Conservation (phyloP, 805 yeast genomes). For the Grigorovia yakushimaensis region DNA sequence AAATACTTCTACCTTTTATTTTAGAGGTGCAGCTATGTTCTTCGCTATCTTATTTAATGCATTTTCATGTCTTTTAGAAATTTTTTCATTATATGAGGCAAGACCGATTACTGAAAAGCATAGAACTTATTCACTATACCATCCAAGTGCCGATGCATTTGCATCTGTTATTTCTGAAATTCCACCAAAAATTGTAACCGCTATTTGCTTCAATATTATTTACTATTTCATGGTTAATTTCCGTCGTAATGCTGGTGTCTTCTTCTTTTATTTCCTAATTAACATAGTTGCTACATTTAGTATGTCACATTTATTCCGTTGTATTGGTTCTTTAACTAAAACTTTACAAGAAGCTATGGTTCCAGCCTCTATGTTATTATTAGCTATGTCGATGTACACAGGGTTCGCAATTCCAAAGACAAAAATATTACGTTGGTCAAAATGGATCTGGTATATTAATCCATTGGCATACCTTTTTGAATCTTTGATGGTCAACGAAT, state of each 20-base stretch:
- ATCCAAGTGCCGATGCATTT: constrained; percentile 50
- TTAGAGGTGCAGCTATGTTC: constrained; percentile 56
- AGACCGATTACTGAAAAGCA: constrained; percentile 53
- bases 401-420: constrained; percentile 53
- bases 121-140: constrained; percentile 45
- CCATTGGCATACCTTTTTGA: constrained; percentile 53
- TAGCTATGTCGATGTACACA: constrained; percentile 40
- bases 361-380: constrained; percentile 43
- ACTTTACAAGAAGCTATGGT: constrained; percentile 48
- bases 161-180: constrained; percentile 43
- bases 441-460: constrained; percentile 54
- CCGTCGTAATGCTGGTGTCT: constrained; percentile 41
- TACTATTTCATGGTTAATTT: constrained; percentile 47
- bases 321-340: constrained; percentile 40
- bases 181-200: constrained; percentile 39
- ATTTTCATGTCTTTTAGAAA: constrained; percentile 49
- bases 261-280: constrained; percentile 43
- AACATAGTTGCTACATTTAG: constrained; percentile 36
- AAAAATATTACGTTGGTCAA: constrained; percentile 52
- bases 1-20: constrained; percentile 40
- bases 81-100: constrained; percentile 44
- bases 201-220: constrained; percentile 40
- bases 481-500: constrained; percentile 49
- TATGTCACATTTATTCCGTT: constrained; percentile 48
- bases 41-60: constrained; percentile 57